A percentile compares a stretch with the other conserved stretches of the same genome.
These are phyloP conservation scores for Phytophthora aleatoria DNA, from an alignment of 352 stramenopile genomes.

Conservation along the genomic window DNA sequence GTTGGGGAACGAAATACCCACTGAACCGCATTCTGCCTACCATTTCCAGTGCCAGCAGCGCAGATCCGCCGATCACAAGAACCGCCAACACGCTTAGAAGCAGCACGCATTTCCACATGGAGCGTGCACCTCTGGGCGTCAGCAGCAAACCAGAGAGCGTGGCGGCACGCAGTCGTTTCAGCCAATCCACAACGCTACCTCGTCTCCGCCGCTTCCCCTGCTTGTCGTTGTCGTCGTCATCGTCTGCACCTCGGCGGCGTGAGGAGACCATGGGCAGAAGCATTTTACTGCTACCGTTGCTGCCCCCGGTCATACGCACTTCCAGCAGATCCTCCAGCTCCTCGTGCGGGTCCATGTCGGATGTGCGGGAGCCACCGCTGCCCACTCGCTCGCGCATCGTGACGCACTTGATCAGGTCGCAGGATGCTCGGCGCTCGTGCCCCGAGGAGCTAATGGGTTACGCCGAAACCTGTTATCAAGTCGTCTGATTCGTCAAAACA, in stretches of 20 bases:
- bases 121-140: background rate
- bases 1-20: slow-evolving; percentile 43
- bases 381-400: slow-evolving; percentile 35
- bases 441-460: background rate
- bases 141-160: slow-evolving; percentile 16
- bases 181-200: slow-evolving; percentile 6
- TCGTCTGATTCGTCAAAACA: slow-evolving; percentile 4
- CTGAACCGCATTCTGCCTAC: slow-evolving; percentile 56
- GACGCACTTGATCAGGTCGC: background rate
- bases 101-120: slow-evolving; percentile 21
- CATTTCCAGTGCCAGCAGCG: slow-evolving; percentile 48
- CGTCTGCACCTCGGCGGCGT: slow-evolving; percentile 1
- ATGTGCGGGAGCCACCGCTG: slow-evolving; percentile 27
- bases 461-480: background rate
- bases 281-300: slow-evolving; percentile 28
- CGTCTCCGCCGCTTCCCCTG: slow-evolving; percentile 14
- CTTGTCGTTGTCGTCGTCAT: slow-evolving; percentile 41
- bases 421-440: too few relatives aligned
- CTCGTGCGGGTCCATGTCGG: slow-evolving; percentile 20
- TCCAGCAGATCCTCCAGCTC: slow-evolving; percentile 24
- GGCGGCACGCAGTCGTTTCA: slow-evolving; percentile 8
- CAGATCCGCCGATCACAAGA: slow-evolving; percentile 29
- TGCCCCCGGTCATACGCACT: slow-evolving; percentile 14
- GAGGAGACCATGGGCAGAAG: slow-evolving; percentile 31
- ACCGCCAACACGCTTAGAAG: slow-evolving; percentile 28